A percentile compares a stretch with the other conserved stretches of the same genome.
Conservation (phyloP, 306 rosid species). For the Cicer cuneatum region DNA sequence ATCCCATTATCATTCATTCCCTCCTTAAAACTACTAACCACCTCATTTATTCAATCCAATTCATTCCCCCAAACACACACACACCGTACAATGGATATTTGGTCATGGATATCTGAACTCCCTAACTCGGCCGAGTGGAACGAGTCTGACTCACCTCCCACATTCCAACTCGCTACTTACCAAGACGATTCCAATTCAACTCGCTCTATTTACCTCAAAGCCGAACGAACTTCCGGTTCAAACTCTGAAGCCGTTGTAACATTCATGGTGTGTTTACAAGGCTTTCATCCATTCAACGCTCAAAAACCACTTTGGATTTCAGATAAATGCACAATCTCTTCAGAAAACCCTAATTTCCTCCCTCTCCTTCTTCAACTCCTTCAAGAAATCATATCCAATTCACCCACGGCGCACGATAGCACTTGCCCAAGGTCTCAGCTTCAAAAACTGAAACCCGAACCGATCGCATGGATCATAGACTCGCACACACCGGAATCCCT, state of each 20-base stretch:
- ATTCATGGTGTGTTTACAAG: conserved; percentile 63
- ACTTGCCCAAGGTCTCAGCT: conserved; percentile 89
- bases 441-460: conserved; percentile 75
- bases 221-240: conserved; percentile 60
- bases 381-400: conserved; percentile 75
- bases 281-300: conserved; percentile 54
- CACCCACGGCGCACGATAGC: conserved; percentile 72
- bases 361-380: conserved; percentile 83
- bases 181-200: conserved; percentile 29
- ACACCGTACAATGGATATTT: conserved; percentile 58
- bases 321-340: conserved; percentile 63
- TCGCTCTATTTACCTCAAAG: conserved; percentile 64
- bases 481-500: conserved; percentile 87
- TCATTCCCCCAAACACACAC: not conserved
- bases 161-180: conserved; percentile 60
- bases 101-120: conserved; percentile 90
- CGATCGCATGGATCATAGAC: conserved; percentile 84
- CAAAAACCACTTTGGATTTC: conserved; percentile 75
- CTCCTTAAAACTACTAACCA: conserved; percentile 45
- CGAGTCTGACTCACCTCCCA: conserved; percentile 53
- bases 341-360: conserved; percentile 74
- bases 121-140: conserved; percentile 63
- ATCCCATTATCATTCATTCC: conserved; percentile 55
- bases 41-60: not conserved
- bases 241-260: conserved; percentile 54